phyloP scores from a whole-genome alignment of 2,329 filamentous ascomycete genomes.

The Penicillium sp. region DNA sequence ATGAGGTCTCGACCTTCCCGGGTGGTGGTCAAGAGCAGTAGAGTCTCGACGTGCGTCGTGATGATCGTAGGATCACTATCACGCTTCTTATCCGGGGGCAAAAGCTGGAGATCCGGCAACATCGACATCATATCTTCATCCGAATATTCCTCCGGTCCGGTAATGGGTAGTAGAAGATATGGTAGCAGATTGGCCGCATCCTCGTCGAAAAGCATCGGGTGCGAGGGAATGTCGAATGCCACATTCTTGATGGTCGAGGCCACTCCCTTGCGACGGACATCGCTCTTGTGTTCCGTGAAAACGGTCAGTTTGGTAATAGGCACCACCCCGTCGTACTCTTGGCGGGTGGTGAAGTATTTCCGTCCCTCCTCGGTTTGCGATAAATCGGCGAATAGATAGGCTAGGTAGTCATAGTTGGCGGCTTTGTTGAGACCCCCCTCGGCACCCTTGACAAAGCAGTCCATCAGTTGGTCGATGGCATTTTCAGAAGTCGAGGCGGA shows the following conservation, averaged over 20 bases:
- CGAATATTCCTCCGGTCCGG: constrained; percentile 83
- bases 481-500: constrained; percentile 72
- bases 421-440: constrained; percentile 80
- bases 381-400: constrained; percentile 92
- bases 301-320: constrained; percentile 90
- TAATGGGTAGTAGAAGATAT: constrained; percentile 86
- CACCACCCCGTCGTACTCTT: constrained; percentile 80
- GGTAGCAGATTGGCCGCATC: constrained; percentile 80
- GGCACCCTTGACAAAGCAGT: constrained; percentile 93
- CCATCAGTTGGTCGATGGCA: constrained; percentile 87
- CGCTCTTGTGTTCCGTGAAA: constrained; percentile 87
- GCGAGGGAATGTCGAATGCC: constrained; percentile 77
- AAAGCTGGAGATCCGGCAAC: constrained; percentile 85
- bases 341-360: constrained; percentile 72
- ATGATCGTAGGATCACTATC: constrained; percentile 78
- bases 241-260: constrained; percentile 94
- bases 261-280: constrained; percentile 88
- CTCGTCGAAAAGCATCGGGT: constrained; percentile 71
- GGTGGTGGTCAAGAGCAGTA: constrained; percentile 81
- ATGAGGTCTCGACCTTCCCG: constrained; percentile 74
- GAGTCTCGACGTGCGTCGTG: constrained; percentile 84
- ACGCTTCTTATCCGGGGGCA: constrained; percentile 86
- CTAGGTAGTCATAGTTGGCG: constrained; percentile 88
- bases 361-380: constrained; percentile 78
- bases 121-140: constrained; percentile 86